phyloP scores from a whole-genome alignment of 805 yeast species.

The Schwanniomyces sp. region DNA sequence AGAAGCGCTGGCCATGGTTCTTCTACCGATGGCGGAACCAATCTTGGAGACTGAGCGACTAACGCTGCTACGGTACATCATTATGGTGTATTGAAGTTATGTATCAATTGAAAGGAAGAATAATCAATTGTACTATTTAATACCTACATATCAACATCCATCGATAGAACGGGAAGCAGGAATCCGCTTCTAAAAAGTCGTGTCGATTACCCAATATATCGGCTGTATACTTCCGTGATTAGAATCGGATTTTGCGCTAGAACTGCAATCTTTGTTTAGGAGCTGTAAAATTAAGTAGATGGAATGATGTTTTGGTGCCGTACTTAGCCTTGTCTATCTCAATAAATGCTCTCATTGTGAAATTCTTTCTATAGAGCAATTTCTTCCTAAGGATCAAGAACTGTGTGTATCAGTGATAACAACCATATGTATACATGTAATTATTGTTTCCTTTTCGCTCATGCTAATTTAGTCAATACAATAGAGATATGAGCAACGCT shows the following conservation, averaged over 20 bases:
- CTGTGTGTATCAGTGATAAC: no score
- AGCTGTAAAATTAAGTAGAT: not conserved
- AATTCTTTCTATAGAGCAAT: no score
- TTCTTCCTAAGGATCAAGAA: no score
- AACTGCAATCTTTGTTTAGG: no score
- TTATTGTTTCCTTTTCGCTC: no score
- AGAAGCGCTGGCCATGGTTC: constrained; percentile 35
- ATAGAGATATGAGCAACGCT: no score
- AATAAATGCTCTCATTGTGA: no score
- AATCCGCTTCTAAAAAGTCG: constrained; percentile 12
- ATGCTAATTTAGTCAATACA: no score
- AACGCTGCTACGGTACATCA: constrained; percentile 13
- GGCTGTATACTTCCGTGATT: constrained; percentile 16
- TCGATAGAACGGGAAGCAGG: constrained; percentile 16
- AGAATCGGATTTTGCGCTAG: not conserved
- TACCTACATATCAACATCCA: not conserved
- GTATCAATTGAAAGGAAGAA: constrained; percentile 3
- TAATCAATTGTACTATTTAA: constrained; percentile 1
- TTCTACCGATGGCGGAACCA: constrained; percentile 16
- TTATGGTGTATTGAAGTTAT: not conserved
- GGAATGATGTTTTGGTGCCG: not conserved
- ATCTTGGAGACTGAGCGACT: constrained; percentile 15
- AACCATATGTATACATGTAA: no score
- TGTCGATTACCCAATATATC: constrained; percentile 3
- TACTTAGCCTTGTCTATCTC: no score